Percentiles rank a stretch among this genome's conserved stretches.
phyloP scores from a whole-genome alignment of 2,329 filamentous ascomycete genomes.

The Helicocarpus griseus region DNA sequence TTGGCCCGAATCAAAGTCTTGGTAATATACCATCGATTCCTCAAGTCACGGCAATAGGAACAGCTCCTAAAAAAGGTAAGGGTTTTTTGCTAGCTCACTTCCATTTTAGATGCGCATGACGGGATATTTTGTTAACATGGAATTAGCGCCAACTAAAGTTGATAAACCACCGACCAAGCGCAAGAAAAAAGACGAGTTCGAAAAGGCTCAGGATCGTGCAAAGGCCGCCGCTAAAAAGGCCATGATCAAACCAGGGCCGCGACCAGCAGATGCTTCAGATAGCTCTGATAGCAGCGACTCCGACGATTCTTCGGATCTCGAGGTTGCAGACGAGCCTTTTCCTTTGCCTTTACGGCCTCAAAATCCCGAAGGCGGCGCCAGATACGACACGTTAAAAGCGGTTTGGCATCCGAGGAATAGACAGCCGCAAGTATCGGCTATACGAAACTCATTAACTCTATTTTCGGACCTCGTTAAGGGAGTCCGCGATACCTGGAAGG shows the following conservation, averaged over 20 bases:
- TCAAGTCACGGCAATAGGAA: neutral
- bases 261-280: slow-evolving; percentile 33
- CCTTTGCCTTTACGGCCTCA: slow-evolving; percentile 45
- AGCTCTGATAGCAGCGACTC: slow-evolving; percentile 42
- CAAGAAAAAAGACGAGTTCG: slow-evolving; percentile 8
- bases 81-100: neutral
- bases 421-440: slow-evolving; percentile 39
- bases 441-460: slow-evolving; percentile 45
- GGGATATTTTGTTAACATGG: neutral
- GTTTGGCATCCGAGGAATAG: slow-evolving; percentile 50
- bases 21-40: neutral
- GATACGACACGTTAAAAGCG: slow-evolving; percentile 52
- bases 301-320: slow-evolving; percentile 42
- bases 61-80: slow-evolving; percentile 1
- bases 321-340: slow-evolving; percentile 43
- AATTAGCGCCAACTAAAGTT: slow-evolving; percentile 5
- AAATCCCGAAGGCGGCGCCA: slow-evolving; percentile 43
- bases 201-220: slow-evolving; percentile 5
- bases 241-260: slow-evolving; percentile 15
- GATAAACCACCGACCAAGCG: slow-evolving; percentile 10
- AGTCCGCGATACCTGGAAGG: slow-evolving; percentile 53
- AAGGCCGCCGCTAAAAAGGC: slow-evolving; percentile 15
- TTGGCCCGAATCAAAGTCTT: neutral
- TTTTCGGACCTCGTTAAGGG: slow-evolving; percentile 52
- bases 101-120: neutral